A percentile compares a stretch with the other conserved stretches of the same genome.
Conservation (phyloP, 345 rosid genomes). For the Dipteronia dyeriana region DNA sequence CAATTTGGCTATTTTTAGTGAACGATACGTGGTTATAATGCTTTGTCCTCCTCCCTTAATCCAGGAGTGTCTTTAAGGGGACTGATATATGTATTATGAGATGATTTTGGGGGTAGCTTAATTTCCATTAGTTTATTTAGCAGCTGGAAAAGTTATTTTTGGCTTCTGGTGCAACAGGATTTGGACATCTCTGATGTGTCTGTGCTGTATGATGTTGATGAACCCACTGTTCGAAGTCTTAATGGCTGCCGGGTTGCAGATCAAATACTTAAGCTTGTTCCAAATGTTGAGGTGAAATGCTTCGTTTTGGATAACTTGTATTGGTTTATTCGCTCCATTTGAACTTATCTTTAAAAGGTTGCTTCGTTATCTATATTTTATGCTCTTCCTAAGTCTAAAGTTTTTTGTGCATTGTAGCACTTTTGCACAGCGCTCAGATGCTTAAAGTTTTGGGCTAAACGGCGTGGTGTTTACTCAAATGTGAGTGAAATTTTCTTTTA, state of each 20-base stretch:
- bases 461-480: slow-evolving; percentile 75
- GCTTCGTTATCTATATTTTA: not conserved
- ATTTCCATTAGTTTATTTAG: too few relatives aligned
- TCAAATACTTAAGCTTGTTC: slow-evolving; percentile 69
- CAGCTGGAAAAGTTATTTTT: not conserved
- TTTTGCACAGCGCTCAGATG: slow-evolving; percentile 64
- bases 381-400: slow-evolving; percentile 11
- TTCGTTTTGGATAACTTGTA: not conserved
- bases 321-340: not conserved
- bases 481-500: slow-evolving; percentile 34
- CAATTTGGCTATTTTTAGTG: not conserved
- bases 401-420: slow-evolving; percentile 39
- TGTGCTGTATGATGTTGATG: slow-evolving; percentile 56
- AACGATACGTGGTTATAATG: not conserved
- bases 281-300: slow-evolving; percentile 57
- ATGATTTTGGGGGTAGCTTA: too few relatives aligned
- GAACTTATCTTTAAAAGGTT: not conserved
- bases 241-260: slow-evolving; percentile 83
- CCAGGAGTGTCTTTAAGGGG: not conserved
- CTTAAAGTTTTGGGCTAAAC: slow-evolving; percentile 70
- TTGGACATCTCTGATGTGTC: slow-evolving; percentile 59
- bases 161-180: slow-evolving; percentile 38
- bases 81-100: not conserved
- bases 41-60: not conserved
- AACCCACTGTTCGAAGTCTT: slow-evolving; percentile 67